These are phyloP conservation scores for Vanilla planifolia DNA, from an alignment of 106 monocot genomes.

Conservation along the genomic window DNA sequence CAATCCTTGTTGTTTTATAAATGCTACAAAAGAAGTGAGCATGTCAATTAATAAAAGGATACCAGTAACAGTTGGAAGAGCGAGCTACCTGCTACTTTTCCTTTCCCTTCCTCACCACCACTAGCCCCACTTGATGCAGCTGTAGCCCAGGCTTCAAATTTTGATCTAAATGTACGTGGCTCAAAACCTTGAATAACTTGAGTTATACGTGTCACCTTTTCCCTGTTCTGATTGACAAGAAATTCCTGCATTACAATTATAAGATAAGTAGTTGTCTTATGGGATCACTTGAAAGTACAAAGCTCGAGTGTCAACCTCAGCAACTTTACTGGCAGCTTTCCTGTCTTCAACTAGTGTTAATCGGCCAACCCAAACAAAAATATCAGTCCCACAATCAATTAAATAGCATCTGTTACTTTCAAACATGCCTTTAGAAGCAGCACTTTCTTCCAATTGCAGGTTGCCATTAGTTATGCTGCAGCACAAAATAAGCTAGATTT, in stretches of 20 bases:
- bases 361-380: slow-evolving; percentile 59
- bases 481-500: too few relatives aligned
- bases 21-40: slow-evolving; percentile 19
- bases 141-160: slow-evolving; percentile 45
- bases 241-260: too few relatives aligned
- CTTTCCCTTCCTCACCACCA: slow-evolving; percentile 48
- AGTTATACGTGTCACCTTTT: slow-evolving; percentile 35
- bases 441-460: slow-evolving; percentile 27
- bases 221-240: slow-evolving; percentile 29
- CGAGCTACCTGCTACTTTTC: slow-evolving; percentile 51
- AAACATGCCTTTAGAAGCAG: slow-evolving; percentile 30
- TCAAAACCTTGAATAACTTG: slow-evolving; percentile 52
- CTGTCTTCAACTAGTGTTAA: slow-evolving; percentile 47
- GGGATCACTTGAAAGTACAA: neutral
- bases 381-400: slow-evolving; percentile 48
- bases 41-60: neutral
- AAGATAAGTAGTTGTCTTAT: too few relatives aligned
- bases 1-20: slow-evolving; percentile 62
- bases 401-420: slow-evolving; percentile 53
- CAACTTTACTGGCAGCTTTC: slow-evolving; percentile 37
- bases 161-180: slow-evolving; percentile 37
- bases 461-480: slow-evolving; percentile 33
- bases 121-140: slow-evolving; percentile 10
- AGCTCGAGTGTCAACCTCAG: too few relatives aligned
- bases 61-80: neutral